Conservation (phyloP, 805 yeast species). For the Crinitomyces ghanaensis region DNA sequence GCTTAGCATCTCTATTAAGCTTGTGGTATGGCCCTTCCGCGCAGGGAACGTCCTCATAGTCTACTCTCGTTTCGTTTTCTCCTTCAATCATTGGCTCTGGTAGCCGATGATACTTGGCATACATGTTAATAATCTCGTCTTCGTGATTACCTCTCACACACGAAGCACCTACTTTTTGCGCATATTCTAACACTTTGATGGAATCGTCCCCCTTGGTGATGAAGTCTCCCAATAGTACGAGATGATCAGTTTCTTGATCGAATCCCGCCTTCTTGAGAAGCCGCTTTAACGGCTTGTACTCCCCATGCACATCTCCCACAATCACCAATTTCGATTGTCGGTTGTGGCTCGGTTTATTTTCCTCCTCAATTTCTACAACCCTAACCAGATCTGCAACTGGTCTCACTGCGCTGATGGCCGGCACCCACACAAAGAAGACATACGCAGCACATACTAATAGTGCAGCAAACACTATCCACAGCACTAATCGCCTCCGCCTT, state of each 20-base stretch:
- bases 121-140: constrained; percentile 52
- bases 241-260: constrained; percentile 35
- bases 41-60: not conserved
- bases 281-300: constrained; percentile 40
- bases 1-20: constrained; percentile 11
- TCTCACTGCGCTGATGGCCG: constrained; percentile 4
- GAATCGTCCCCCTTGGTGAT: constrained; percentile 77
- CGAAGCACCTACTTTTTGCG: constrained; percentile 45
- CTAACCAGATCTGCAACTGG: constrained; percentile 15
- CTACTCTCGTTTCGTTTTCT: not conserved
- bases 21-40: not conserved
- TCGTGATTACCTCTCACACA: constrained; percentile 91
- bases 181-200: constrained; percentile 51
- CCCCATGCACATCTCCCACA: constrained; percentile 87
- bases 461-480: no score
- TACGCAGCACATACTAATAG: constrained; percentile 7
- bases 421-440: constrained; percentile 11
- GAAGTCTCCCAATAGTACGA: constrained; percentile 75
- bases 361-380: constrained; percentile 9
- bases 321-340: constrained; percentile 41
- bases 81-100: constrained; percentile 15
- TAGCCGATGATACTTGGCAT: constrained; percentile 48
- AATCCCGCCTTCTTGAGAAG: constrained; percentile 41
- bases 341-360: constrained; percentile 8
- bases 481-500: no score